Conservation (phyloP, 2,329 filamentous ascomycete species). For the Monilinia fructicola region DNA sequence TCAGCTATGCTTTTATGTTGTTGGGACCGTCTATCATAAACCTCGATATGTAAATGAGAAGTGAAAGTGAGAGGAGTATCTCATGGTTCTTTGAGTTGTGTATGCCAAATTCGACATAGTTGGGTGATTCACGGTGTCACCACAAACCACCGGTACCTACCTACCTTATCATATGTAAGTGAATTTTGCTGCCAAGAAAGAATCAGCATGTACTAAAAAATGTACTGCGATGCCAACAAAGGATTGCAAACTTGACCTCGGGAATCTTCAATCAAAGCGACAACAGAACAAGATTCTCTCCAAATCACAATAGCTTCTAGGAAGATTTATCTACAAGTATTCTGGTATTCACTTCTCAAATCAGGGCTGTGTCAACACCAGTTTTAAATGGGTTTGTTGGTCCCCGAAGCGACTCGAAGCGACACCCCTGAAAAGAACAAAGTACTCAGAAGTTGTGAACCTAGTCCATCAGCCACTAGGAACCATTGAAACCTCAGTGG, state of each 20-base stretch:
- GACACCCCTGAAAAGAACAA: constrained; percentile 1
- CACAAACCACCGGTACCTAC: too few species aligned
- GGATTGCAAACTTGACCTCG: not conserved
- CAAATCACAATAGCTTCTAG: too few species aligned
- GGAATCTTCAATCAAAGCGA: not conserved
- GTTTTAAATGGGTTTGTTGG: not conserved
- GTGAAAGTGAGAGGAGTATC: not conserved
- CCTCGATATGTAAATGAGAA: not conserved
- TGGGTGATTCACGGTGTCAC: too few species aligned
- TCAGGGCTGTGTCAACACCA: too few species aligned
- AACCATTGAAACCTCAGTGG: not conserved
- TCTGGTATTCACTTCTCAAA: not conserved
- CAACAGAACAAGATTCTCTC: not conserved
- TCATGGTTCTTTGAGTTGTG: not conserved
- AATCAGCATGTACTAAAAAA: not conserved
- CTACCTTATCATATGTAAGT: too few species aligned
- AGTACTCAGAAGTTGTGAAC: not conserved
- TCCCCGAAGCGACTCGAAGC: constrained; percentile 2
- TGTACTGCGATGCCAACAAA: not conserved
- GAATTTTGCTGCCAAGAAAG: not conserved
- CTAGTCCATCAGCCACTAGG: not conserved
- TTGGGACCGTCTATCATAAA: not conserved
- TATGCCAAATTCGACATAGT: not conserved
- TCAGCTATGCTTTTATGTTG: not conserved
- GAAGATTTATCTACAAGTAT: not conserved